Evolutionary conservation across 768 basidiomycete species (phyloP).

Genomic region (Psilocybe sp.): DNA sequence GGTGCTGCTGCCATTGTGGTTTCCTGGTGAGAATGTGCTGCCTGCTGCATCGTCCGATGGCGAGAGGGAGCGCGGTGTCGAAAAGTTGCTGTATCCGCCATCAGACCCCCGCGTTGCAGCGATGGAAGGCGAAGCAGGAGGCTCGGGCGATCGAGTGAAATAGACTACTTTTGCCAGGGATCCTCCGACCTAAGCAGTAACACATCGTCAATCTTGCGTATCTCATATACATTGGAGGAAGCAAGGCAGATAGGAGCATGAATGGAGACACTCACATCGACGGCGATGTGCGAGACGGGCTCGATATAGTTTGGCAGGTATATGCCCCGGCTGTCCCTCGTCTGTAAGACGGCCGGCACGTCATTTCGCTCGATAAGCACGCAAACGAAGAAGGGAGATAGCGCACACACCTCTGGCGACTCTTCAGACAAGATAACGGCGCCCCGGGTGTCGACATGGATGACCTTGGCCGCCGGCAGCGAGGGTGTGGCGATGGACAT

Average conservation of each 20-base stretch:
- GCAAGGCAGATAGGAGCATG: slow-evolving; percentile 1
- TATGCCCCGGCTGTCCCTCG: slow-evolving; percentile 91
- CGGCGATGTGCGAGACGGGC: slow-evolving; percentile 94
- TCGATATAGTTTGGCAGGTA: slow-evolving; percentile 98
- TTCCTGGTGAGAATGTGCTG: slow-evolving; percentile 26
- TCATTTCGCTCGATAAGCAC: no score
- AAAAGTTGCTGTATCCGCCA: slow-evolving; percentile 43
- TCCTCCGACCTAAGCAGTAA: slow-evolving; percentile 75
- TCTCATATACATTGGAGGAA: slow-evolving; percentile 9
- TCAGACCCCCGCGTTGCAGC: slow-evolving; percentile 55
- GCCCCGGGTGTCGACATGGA: slow-evolving; percentile 93
- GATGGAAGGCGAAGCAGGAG: slow-evolving; percentile 74
- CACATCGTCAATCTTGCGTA: slow-evolving; percentile 11
- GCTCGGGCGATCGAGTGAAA: slow-evolving; percentile 91
- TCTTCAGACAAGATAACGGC: slow-evolving; percentile 92
- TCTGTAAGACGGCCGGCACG: slow-evolving; percentile 40
- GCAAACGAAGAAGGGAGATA: slow-evolving; percentile 4
- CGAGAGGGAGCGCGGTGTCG: slow-evolving; percentile 42
- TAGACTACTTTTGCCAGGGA: slow-evolving; percentile 98
- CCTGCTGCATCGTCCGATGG: slow-evolving; percentile 32
- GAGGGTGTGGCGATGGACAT: slow-evolving; percentile 50
- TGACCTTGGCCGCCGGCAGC: slow-evolving; percentile 79
- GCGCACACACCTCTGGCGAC: slow-evolving; percentile 77
- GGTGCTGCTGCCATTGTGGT: slow-evolving; percentile 30
- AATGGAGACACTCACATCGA: slow-evolving; percentile 69